Conservation (phyloP, 2,329 filamentous ascomycete genomes). For the Colletotrichum sp. region DNA sequence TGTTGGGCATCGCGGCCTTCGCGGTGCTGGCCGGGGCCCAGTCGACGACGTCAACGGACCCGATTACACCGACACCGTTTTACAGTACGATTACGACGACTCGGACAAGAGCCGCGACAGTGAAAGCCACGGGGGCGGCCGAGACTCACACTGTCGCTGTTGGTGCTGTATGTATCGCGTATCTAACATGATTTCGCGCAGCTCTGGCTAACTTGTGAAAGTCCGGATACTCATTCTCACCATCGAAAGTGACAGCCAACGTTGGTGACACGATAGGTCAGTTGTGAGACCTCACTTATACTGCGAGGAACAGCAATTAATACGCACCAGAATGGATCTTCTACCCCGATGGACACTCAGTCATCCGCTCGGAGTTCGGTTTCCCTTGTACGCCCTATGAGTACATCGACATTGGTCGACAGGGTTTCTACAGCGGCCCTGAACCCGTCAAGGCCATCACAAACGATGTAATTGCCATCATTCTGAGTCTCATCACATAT, state of each 20-base stretch:
- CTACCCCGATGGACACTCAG: constrained; percentile 67
- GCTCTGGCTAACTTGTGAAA: neutral
- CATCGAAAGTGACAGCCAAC: constrained; percentile 32
- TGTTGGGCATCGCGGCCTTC: neutral
- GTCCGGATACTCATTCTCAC: constrained; percentile 36
- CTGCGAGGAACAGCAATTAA: neutral
- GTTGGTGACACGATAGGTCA: constrained; percentile 54
- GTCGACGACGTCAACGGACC: neutral
- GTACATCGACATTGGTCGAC: constrained; percentile 49
- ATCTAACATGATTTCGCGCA: neutral
- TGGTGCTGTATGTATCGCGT: constrained; percentile 5
- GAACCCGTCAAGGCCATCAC: constrained; percentile 49
- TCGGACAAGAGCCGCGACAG: neutral
- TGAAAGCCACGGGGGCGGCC: neutral
- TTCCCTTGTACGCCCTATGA: constrained; percentile 70
- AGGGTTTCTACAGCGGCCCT: constrained; percentile 61
- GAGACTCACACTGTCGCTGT: constrained; percentile 19
- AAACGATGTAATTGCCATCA: constrained; percentile 42
- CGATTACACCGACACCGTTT: neutral
- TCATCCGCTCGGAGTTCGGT: constrained; percentile 64
- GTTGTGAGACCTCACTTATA: neutral
- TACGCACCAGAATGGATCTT: constrained; percentile 58
- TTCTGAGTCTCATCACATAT: constrained; percentile 23
- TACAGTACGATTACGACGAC: neutral
- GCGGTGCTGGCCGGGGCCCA: neutral